Evolutionary conservation across 179 eudicot species (phyloP).

Genomic region (Carnegiea gigantea): DNA sequence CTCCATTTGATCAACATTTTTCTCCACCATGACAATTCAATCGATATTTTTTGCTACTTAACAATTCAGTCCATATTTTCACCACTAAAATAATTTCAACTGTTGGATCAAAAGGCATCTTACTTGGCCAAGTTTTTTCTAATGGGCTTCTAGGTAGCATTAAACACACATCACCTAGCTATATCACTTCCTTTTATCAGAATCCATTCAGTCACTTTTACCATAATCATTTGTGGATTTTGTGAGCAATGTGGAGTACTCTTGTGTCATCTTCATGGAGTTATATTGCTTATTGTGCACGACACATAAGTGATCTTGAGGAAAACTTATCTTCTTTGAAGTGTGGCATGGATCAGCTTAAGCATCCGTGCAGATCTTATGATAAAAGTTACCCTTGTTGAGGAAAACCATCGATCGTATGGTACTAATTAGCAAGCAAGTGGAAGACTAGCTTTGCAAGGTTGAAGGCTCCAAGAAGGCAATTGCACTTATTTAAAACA

Average conservation of each 20-base stretch:
- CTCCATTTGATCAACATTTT: no score
- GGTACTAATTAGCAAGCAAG: slow-evolving; percentile 9
- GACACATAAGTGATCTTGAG: no score
- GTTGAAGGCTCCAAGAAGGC: slow-evolving; percentile 9
- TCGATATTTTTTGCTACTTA: no score
- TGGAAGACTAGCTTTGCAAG: slow-evolving; percentile 16
- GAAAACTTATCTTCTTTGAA: background rate
- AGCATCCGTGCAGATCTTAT: slow-evolving; percentile 12
- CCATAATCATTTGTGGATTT: background rate
- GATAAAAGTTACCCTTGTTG: background rate
- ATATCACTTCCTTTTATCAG: background rate
- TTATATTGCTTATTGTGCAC: no score
- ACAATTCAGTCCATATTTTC: no score
- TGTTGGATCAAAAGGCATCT: no score
- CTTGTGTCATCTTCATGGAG: background rate
- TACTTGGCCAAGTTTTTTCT: no score
- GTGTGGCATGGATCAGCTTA: slow-evolving; percentile 1
- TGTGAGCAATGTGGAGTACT: background rate
- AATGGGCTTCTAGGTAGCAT: background rate
- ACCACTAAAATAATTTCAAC: no score
- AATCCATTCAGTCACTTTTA: no score
- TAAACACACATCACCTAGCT: no score
- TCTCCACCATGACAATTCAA: no score
- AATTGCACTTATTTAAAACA: background rate
- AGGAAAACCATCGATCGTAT: background rate